phyloP scores from a whole-genome alignment of 108 stramenopile genomes.

The Fistulifera solaris region DNA sequence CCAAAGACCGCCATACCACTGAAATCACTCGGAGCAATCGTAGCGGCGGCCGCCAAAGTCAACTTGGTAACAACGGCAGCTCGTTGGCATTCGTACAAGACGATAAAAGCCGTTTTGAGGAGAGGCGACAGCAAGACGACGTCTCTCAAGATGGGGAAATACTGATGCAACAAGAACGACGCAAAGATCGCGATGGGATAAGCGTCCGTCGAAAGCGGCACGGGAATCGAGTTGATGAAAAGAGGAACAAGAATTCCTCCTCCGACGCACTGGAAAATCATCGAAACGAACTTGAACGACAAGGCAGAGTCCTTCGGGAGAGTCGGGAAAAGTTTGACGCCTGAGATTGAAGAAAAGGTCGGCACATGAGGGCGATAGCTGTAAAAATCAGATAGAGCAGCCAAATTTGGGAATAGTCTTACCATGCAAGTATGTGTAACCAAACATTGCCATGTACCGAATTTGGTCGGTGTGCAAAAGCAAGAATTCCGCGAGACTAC shows the following conservation, averaged over 20 bases:
- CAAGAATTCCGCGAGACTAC: constrained; percentile 59
- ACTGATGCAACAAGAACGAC: constrained; percentile 61
- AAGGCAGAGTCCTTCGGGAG: constrained; percentile 23
- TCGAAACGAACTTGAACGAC: constrained; percentile 63
- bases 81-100: constrained; percentile 62
- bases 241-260: constrained; percentile 86
- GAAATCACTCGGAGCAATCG: constrained; percentile 63
- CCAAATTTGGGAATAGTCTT: constrained; percentile 4
- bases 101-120: constrained; percentile 31
- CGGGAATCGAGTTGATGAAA: constrained; percentile 71
- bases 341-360: constrained; percentile 13
- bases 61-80: constrained; percentile 68
- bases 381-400: neutral
- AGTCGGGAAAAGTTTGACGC: constrained; percentile 62
- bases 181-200: constrained; percentile 69
- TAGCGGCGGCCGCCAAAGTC: constrained; percentile 39
- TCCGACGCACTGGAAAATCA: constrained; percentile 73
- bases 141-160: constrained; percentile 71
- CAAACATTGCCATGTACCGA: constrained; percentile 61
- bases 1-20: constrained; percentile 68
- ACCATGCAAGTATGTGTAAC: constrained; percentile 75
- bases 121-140: constrained; percentile 28
- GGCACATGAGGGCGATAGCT: neutral
- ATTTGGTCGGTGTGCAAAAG: constrained; percentile 66
- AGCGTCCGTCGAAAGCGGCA: constrained; percentile 68